Conservation (phyloP, 805 yeast genomes). For the Kregervanrija fluxuum region DNA sequence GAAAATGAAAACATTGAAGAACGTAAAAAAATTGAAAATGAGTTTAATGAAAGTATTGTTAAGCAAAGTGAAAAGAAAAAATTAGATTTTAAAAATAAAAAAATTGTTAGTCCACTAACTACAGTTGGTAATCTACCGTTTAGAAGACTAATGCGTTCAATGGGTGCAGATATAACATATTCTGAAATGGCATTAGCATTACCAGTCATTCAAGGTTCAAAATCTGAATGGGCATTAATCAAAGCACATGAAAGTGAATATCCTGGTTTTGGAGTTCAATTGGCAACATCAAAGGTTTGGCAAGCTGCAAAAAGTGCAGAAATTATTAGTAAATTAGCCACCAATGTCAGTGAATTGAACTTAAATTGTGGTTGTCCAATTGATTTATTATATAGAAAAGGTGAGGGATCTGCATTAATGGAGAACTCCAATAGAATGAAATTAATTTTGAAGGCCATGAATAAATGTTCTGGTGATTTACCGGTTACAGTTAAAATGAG, state of each 20-base stretch:
- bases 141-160: constrained; percentile 81
- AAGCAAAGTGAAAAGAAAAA: constrained; percentile 76
- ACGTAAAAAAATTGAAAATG: constrained; percentile 31
- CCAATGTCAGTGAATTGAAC: constrained; percentile 70
- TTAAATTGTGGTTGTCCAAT: constrained; percentile 97
- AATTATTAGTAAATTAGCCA: constrained; percentile 49
- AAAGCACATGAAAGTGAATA: constrained; percentile 77
- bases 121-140: constrained; percentile 97
- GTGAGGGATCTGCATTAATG: constrained; percentile 91
- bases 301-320: constrained; percentile 93
- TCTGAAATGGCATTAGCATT: constrained; percentile 90
- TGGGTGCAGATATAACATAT: constrained; percentile 91
- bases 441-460: constrained; percentile 82
- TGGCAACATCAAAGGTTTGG: constrained; percentile 89
- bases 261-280: constrained; percentile 90
- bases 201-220: constrained; percentile 83
- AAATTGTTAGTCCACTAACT: constrained; percentile 90
- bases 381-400: constrained; percentile 86
- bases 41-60: constrained; percentile 73
- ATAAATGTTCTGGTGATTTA: constrained; percentile 76
- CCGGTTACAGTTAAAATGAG: constrained; percentile 91
- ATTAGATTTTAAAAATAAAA: constrained; percentile 61
- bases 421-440: constrained; percentile 80
- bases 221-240: constrained; percentile 96
- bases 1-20: constrained; percentile 24